A percentile compares a stretch with the other conserved stretches of the same genome.
These are phyloP conservation scores for Mortierella sp. DNA, from an alignment of 371 early-diverging fungal genomes.

Conservation along the genomic window DNA sequence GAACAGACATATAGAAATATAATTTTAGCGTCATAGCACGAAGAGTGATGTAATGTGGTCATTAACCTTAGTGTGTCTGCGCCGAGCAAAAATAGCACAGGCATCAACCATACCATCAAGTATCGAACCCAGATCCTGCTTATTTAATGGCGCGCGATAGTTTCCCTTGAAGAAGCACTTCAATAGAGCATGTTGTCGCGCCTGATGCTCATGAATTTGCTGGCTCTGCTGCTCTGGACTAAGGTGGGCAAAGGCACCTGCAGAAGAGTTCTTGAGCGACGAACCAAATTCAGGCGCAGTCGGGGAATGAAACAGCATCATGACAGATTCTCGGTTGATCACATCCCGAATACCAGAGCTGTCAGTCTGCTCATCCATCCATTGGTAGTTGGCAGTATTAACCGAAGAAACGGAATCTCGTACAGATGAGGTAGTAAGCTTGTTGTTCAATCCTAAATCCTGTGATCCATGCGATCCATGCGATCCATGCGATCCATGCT, in stretches of 20 bases:
- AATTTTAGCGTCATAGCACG: conserved; percentile 1
- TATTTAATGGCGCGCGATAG: conserved; percentile 42
- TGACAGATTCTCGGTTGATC: conserved; percentile 25
- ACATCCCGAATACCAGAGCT: conserved; percentile 15
- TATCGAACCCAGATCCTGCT: conserved; percentile 33
- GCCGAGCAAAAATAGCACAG: too few species aligned
- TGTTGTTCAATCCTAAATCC: background rate
- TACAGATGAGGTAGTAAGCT: conserved; percentile 5
- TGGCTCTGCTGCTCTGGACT: conserved; percentile 24
- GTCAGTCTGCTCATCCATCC: conserved; percentile 39
- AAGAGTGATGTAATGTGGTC: background rate
- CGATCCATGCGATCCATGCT: background rate
- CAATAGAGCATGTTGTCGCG: conserved; percentile 39
- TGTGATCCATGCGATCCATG: background rate
- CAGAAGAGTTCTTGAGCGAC: background rate
- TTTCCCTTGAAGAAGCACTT: conserved; percentile 51
- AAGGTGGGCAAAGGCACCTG: background rate
- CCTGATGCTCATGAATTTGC: conserved; percentile 34
- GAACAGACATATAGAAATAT: background rate
- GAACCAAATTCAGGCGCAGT: conserved; percentile 4
- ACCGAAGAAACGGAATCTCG: conserved; percentile 41
- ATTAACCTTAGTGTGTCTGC: conserved; percentile 3
- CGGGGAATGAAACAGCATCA: conserved; percentile 28
- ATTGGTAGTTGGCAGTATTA: conserved; percentile 40
- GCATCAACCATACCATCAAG: conserved; percentile 40